A percentile compares a stretch with the other conserved stretches of the same genome.
phyloP scores from a whole-genome alignment of 495 filamentous ascomycete species.

The Aspergillus sclerotioniger region DNA sequence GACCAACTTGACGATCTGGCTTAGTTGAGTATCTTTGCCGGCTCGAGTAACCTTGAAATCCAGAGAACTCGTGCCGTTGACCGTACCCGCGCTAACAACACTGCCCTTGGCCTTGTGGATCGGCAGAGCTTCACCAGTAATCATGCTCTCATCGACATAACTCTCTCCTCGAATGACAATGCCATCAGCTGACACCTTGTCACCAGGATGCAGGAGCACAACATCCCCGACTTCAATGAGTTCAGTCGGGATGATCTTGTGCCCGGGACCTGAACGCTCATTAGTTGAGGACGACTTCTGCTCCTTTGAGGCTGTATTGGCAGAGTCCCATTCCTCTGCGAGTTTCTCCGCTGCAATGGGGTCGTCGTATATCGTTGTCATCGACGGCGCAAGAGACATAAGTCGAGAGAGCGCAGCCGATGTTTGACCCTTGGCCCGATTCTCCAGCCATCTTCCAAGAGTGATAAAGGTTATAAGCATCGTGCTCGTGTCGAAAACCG shows the following conservation, averaged over 20 bases:
- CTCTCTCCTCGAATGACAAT: slow-evolving; percentile 83
- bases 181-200: slow-evolving; percentile 96
- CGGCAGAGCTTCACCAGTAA: slow-evolving; percentile 93
- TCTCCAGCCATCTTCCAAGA: slow-evolving; percentile 88
- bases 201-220: slow-evolving; percentile 87
- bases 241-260: slow-evolving; percentile 85
- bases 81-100: slow-evolving; percentile 87
- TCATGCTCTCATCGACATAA: slow-evolving; percentile 97
- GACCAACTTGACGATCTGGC: slow-evolving; percentile 95
- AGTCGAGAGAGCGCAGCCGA: slow-evolving; percentile 91
- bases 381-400: slow-evolving; percentile 93
- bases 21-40: slow-evolving; percentile 92
- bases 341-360: slow-evolving; percentile 90
- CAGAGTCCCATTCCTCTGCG: slow-evolving; percentile 71
- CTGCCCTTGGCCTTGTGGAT: slow-evolving; percentile 82
- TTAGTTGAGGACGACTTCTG: slow-evolving; percentile 29
- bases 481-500: slow-evolving; percentile 95
- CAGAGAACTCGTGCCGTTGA: slow-evolving; percentile 87
- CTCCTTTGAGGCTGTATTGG: slow-evolving; percentile 18
- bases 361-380: slow-evolving; percentile 98
- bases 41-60: slow-evolving; percentile 94
- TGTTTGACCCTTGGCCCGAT: slow-evolving; percentile 93
- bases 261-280: slow-evolving; percentile 60
- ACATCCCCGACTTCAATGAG: slow-evolving; percentile 93
- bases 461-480: slow-evolving; percentile 99